These are phyloP conservation scores for Dacryopinax spathularia DNA, from an alignment of 768 basidiomycete species.

Conservation along the genomic window DNA sequence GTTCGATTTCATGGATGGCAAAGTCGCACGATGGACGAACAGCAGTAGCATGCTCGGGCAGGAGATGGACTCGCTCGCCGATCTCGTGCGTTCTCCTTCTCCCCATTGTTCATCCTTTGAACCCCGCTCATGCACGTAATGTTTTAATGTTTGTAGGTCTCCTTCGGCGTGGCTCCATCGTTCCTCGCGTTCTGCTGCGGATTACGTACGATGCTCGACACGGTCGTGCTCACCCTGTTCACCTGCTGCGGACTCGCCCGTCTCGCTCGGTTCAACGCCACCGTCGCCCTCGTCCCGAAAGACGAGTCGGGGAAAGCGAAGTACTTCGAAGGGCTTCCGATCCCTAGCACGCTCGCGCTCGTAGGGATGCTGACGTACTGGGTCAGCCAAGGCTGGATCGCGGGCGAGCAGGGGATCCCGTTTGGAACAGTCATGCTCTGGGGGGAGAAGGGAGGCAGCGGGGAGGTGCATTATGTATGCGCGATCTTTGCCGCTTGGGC, in stretches of 20 bases:
- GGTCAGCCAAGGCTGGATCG: conserved; percentile 74
- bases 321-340: conserved; percentile 96
- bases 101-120: no score
- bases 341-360: conserved; percentile 74
- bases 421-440: conserved; percentile 59
- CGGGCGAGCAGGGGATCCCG: conserved; percentile 59
- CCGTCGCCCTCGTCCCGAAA: conserved; percentile 86
- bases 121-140: neutral
- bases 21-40: conserved; percentile 93
- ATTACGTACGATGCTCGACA: conserved; percentile 81
- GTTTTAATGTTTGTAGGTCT: conserved; percentile 45
- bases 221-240: conserved; percentile 70
- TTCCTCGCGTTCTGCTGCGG: conserved; percentile 82
- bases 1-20: conserved; percentile 96
- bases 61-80: conserved; percentile 92
- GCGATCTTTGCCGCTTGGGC: conserved; percentile 77
- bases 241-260: conserved; percentile 94
- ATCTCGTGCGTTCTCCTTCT: conserved; percentile 47
- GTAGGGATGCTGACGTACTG: conserved; percentile 70
- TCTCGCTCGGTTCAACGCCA: conserved; percentile 96
- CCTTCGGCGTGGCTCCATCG: conserved; percentile 96
- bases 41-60: conserved; percentile 92
- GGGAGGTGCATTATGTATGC: conserved; percentile 73
- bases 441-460: conserved; percentile 54
- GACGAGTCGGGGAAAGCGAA: conserved; percentile 72